Evolutionary conservation across 345 rosid genomes (phyloP).

Genomic region (Odontarrhena argentea): DNA sequence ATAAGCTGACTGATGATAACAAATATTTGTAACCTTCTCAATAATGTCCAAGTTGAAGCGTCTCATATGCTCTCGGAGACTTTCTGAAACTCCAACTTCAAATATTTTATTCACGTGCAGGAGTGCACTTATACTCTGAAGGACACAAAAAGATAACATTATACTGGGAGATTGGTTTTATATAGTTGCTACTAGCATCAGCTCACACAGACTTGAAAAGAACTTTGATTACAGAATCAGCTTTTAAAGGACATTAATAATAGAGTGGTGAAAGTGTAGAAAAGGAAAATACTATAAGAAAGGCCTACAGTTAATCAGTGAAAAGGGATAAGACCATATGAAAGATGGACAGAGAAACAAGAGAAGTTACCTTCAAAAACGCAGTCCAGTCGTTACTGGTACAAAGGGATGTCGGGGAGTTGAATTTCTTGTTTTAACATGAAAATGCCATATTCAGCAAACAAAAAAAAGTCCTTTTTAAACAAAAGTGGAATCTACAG

Average conservation of each 20-base stretch:
- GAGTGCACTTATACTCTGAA: conserved; percentile 76
- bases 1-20: conserved; percentile 29
- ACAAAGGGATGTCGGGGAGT: conserved; percentile 79
- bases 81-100: conserved; percentile 80
- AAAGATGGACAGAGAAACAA: conserved; percentile 14
- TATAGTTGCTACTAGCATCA: not conserved
- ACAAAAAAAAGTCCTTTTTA: not conserved
- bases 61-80: conserved; percentile 65
- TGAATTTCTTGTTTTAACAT: conserved; percentile 69
- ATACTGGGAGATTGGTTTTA: conserved; percentile 6
- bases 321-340: conserved; percentile 5
- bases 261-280: conserved; percentile 2
- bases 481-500: conserved; percentile 3
- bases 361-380: conserved; percentile 68
- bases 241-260: conserved; percentile 11
- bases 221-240: conserved; percentile 6
- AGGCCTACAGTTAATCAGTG: conserved; percentile 8
- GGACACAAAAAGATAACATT: conserved; percentile 18
- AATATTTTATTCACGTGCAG: conserved; percentile 82
- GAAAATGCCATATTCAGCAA: conserved; percentile 35
- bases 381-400: conserved; percentile 83
- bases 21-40: conserved; percentile 59
- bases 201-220: conserved; percentile 12
- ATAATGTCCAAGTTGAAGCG: conserved; percentile 65
- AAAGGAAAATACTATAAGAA: conserved; percentile 18